These are phyloP conservation scores for Camelina hispida DNA, from an alignment of 345 rosid species.

Conservation along the genomic window DNA sequence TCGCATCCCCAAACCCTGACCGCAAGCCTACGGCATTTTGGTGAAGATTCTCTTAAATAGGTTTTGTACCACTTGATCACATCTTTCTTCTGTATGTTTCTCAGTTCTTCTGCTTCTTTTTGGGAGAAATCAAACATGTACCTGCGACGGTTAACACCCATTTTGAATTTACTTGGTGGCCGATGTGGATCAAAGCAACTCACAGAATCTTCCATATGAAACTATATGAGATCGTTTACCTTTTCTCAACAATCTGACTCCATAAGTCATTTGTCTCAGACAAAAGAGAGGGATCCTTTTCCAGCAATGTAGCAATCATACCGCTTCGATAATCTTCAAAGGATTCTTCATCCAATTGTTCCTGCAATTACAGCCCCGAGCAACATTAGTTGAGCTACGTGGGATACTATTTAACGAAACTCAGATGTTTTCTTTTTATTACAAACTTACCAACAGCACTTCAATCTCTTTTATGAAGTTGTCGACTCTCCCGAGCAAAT, in stretches of 20 bases:
- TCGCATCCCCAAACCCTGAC: conserved; percentile 97
- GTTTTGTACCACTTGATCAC: conserved; percentile 67
- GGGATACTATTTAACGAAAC: not conserved
- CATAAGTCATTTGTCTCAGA: conserved; percentile 82
- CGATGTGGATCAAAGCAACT: not conserved
- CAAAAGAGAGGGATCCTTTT: conserved; percentile 83
- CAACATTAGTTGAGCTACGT: not conserved
- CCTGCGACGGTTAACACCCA: conserved; percentile 48
- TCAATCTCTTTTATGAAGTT: conserved; percentile 71
- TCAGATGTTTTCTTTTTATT: conserved; percentile 14
- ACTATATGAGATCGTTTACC: conserved; percentile 50
- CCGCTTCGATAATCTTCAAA: conserved; percentile 81
- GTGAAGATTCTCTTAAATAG: conserved; percentile 71
- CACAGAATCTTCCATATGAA: not conserved
- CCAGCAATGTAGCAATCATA: conserved; percentile 74
- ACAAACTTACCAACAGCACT: conserved; percentile 66
- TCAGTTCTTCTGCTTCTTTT: conserved; percentile 79
- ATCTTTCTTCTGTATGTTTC: conserved; percentile 63
- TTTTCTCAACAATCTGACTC: conserved; percentile 86
- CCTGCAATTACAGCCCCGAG: conserved; percentile 49
- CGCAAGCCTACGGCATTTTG: conserved; percentile 75
- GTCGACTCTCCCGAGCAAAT: conserved; percentile 78
- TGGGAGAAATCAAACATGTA: conserved; percentile 77
- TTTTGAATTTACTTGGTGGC: conserved; percentile 23
- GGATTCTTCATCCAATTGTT: conserved; percentile 72